Base-by-base conservation (phyloP, 228 moss, liverwort and hornwort genomes). In the Sphagnum magellanicum region DNA sequence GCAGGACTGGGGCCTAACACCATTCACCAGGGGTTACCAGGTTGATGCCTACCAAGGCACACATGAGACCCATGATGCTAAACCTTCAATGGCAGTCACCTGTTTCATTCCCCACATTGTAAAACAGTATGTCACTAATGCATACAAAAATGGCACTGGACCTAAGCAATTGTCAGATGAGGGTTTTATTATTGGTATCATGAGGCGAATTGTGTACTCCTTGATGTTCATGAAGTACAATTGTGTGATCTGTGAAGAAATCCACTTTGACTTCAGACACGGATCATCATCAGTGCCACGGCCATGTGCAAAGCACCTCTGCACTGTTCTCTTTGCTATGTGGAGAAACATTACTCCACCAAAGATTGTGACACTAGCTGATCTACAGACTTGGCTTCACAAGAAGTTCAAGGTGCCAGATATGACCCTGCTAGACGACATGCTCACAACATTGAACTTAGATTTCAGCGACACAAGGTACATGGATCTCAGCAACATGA, bases 91-190 rank as follows among this genome's bases (percentile, higher is more conserved):
- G 6, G 85, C 81, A 52, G 49, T 85, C 68, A 79, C 85, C 5
- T 81, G 85, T 66, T 85, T 79, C 73, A 79, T 81, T 58, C 85
- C 85, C 53, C 79, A 85, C 63, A 63, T 81, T 0, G 81, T 85
- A 48, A 79, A 79, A 60, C 72, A 53, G 50, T 85, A 81, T 13
- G 71, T 85, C 70, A 50, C 63, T 50, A 51, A 8, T 51, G 32
- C 61, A 14, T 60, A 7, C 53, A 71, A 81, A 70, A 68, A 52
- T 67, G 64, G n/a, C 9, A 11, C 4, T 6, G 60, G 0, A 16
- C 69, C 67, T 17, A 63, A 74, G 64, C 52, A 68, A 0, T 71
- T 85, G 13, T 73, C 65, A 4, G 73, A 50, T 3, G 79, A 77
- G 12, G 77, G 77, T 50, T 68, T 85, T 13, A 11, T 85, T 4